phyloP scores from a whole-genome alignment of 306 rosid species.

The Coriaria nepalensis region DNA sequence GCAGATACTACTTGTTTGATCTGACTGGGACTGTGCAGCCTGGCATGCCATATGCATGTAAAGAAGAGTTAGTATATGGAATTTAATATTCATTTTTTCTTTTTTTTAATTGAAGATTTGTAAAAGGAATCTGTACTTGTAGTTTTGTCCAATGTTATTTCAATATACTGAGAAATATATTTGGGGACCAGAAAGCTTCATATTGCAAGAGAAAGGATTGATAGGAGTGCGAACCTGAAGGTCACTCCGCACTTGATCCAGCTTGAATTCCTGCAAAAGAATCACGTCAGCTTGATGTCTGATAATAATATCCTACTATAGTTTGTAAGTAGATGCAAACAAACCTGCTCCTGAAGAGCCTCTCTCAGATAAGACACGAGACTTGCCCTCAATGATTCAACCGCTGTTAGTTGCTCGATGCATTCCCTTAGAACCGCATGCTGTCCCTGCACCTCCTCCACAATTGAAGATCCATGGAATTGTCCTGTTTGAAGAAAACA shows the following conservation, averaged over 20 bases:
- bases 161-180: not conserved
- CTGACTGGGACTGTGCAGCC: conserved; percentile 81
- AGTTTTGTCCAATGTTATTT: no score
- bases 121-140: no score
- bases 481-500: conserved; percentile 28
- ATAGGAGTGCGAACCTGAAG: conserved; percentile 58
- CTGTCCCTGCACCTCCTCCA: conserved; percentile 72
- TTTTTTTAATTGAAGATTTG: no score
- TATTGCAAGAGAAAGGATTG: not conserved
- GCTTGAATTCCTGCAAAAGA: conserved; percentile 64
- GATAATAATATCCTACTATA: not conserved
- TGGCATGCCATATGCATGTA: conserved; percentile 20
- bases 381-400: conserved; percentile 66
- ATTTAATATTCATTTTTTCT: no score
- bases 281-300: conserved; percentile 19
- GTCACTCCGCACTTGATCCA: conserved; percentile 72
- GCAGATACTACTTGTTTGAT: conserved; percentile 36
- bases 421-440: conserved; percentile 55
- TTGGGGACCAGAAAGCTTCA: not conserved
- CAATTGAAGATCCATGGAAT: conserved; percentile 48
- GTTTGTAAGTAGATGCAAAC: conserved; percentile 9
- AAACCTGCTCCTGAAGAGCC: conserved; percentile 91
- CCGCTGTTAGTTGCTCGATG: conserved; percentile 56
- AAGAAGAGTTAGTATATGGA: conserved; percentile 8
- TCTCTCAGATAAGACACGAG: conserved; percentile 80